A percentile compares a stretch with the other conserved stretches of the same genome.
Conservation (phyloP, 257 asterid species). For the Handroanthus guayacan region DNA sequence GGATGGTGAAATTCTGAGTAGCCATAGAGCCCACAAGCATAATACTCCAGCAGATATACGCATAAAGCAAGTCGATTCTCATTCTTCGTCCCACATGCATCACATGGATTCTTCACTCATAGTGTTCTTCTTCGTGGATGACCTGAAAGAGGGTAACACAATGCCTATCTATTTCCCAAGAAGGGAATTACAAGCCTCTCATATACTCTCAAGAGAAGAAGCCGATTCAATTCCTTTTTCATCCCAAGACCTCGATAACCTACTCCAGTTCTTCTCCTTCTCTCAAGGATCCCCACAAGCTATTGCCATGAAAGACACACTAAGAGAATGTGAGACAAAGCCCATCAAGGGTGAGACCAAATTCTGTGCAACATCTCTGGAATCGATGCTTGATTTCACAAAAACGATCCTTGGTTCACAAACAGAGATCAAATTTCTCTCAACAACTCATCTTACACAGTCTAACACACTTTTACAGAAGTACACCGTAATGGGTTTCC, state of each 20-base stretch:
- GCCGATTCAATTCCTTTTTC: conserved; percentile 76
- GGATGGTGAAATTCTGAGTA: conserved; percentile 17
- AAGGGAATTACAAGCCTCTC: conserved; percentile 46
- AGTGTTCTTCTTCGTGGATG: conserved; percentile 69
- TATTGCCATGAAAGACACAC: conserved; percentile 67
- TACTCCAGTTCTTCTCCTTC: conserved; percentile 60
- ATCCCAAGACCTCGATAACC: conserved; percentile 45
- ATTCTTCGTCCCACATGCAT: conserved; percentile 56
- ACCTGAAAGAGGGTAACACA: conserved; percentile 57
- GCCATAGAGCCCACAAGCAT: neutral
- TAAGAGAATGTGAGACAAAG: conserved; percentile 59
- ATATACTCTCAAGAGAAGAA: conserved; percentile 53
- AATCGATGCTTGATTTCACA: conserved; percentile 67
- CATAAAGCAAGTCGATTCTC: conserved; percentile 48
- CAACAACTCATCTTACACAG: conserved; percentile 54
- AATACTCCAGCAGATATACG: conserved; percentile 36
- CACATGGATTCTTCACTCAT: conserved; percentile 62
- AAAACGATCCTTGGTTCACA: conserved; percentile 46
- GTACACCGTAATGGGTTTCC: conserved; percentile 46
- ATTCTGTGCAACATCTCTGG: conserved; percentile 71
- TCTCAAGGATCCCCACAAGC: conserved; percentile 71
- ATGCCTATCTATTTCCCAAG: conserved; percentile 65
- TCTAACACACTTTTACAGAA: conserved; percentile 46
- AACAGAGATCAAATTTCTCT: conserved; percentile 39
- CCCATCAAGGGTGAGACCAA: conserved; percentile 76